These are phyloP conservation scores for Calcarisporium arbuscula DNA, from an alignment of 2,329 filamentous ascomycete genomes.

Conservation along the genomic window DNA sequence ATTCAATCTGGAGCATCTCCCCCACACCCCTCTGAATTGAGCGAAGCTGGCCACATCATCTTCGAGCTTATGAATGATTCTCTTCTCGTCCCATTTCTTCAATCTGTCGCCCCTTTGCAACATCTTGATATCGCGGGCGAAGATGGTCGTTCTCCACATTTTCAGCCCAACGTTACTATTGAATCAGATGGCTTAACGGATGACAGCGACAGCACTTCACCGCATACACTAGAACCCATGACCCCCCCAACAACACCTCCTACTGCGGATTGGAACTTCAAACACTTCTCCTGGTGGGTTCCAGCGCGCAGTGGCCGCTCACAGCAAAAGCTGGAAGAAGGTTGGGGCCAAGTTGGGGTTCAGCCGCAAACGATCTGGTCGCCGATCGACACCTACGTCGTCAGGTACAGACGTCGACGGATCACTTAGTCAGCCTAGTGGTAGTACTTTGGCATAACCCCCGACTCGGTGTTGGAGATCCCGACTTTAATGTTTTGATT, in stretches of 20 bases:
- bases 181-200: constrained; percentile 53
- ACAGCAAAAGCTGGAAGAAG: constrained; percentile 58
- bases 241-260: constrained; percentile 71
- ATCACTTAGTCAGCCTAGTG: too few relatives aligned
- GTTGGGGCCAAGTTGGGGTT: constrained; percentile 56
- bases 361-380: constrained; percentile 43
- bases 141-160: constrained; percentile 38
- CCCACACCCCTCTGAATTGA: constrained; percentile 66
- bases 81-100: constrained; percentile 85
- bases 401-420: constrained; percentile 31
- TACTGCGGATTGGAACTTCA: constrained; percentile 49
- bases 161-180: constrained; percentile 36
- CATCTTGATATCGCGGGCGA: constrained; percentile 29
- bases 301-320: constrained; percentile 47
- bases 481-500: too few relatives aligned
- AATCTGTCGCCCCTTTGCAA: constrained; percentile 46
- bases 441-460: too few relatives aligned
- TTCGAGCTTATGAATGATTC: constrained; percentile 98
- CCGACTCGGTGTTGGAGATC: too few relatives aligned
- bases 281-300: constrained; percentile 46
- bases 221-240: constrained; percentile 54
- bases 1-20: constrained; percentile 51
- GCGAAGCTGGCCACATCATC: constrained; percentile 79
- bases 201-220: constrained; percentile 57
- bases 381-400: constrained; percentile 37